These are phyloP conservation scores for Hirschfeldia incana DNA, from an alignment of 345 rosid species.

Conservation along the genomic window DNA sequence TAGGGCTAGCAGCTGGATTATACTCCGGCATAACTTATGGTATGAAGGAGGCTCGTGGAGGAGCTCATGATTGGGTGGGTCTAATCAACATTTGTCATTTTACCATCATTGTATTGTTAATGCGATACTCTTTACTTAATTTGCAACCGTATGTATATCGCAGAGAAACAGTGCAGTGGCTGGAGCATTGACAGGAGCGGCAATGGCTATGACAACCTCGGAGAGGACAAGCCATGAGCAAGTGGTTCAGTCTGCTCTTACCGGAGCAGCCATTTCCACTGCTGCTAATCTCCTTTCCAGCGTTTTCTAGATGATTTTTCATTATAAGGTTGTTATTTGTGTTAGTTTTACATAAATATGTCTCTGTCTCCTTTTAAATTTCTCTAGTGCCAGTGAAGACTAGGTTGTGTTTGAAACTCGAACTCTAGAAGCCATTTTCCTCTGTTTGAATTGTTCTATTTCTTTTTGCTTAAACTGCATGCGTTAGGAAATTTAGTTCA, in stretches of 20 bases:
- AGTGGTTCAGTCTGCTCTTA: conserved; percentile 79
- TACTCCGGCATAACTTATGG: conserved; percentile 91
- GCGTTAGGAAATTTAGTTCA: neutral
- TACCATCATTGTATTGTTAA: neutral
- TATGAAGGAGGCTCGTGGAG: conserved; percentile 74
- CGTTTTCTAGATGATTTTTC: conserved; percentile 47
- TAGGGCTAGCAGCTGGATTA: conserved; percentile 89
- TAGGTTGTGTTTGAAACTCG: neutral
- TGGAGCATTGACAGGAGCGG: conserved; percentile 86
- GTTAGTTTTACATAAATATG: conserved; percentile 8
- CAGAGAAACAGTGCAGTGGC: conserved; percentile 96
- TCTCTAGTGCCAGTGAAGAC: neutral
- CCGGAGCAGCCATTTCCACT: conserved; percentile 88
- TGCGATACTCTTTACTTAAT: neutral
- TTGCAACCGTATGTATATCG: neutral
- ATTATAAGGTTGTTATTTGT: conserved; percentile 6
- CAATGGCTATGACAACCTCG: conserved; percentile 70
- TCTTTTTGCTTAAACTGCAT: neutral
- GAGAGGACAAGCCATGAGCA: conserved; percentile 77
- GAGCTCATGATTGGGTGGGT: conserved; percentile 90
- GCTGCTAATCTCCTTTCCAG: conserved; percentile 83
- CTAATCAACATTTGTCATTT: neutral
- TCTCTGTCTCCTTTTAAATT: neutral
- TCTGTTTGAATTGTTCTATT: neutral
- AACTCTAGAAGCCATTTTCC: conserved; percentile 3